phyloP scores from a whole-genome alignment of 2,329 filamentous ascomycete species.

The Verticillium nubilum region DNA sequence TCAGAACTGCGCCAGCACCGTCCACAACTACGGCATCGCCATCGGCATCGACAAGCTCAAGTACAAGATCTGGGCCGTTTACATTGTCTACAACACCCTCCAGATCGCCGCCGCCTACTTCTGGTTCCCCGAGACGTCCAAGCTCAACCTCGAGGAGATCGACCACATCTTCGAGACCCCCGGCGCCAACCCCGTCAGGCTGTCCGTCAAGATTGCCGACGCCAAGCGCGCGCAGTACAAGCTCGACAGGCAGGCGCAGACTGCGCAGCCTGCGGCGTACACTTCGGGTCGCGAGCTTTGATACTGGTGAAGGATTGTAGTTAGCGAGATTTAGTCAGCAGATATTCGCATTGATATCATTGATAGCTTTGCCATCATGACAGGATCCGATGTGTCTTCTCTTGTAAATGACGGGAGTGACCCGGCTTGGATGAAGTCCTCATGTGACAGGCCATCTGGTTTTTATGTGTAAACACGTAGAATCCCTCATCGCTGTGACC shows the following conservation, averaged over 20 bases:
- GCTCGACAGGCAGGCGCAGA: conserved; percentile 1
- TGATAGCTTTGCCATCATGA: no score
- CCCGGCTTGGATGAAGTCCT: no score
- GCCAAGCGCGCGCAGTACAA: conserved; percentile 7
- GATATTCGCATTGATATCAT: no score
- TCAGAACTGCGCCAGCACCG: conserved; percentile 25
- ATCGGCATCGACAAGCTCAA: conserved; percentile 39
- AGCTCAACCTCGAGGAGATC: conserved; percentile 48
- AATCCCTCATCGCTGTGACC: no score
- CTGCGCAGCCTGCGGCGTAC: background rate
- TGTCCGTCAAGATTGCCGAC: conserved; percentile 11
- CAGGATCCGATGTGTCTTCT: no score
- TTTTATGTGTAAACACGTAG: no score
- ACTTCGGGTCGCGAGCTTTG: background rate
- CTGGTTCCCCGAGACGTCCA: conserved; percentile 46
- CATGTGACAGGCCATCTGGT: no score
- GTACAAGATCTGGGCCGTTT: conserved; percentile 46
- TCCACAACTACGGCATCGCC: conserved; percentile 39
- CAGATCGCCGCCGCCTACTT: conserved; percentile 42
- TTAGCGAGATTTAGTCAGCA: no score
- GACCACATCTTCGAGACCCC: conserved; percentile 44
- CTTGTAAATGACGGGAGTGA: no score
- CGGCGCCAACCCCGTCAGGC: conserved; percentile 7
- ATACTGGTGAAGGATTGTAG: no score
- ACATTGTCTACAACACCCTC: conserved; percentile 42